Conservation (phyloP, 805 yeast species). For the Suhomyces kilbournensis region DNA sequence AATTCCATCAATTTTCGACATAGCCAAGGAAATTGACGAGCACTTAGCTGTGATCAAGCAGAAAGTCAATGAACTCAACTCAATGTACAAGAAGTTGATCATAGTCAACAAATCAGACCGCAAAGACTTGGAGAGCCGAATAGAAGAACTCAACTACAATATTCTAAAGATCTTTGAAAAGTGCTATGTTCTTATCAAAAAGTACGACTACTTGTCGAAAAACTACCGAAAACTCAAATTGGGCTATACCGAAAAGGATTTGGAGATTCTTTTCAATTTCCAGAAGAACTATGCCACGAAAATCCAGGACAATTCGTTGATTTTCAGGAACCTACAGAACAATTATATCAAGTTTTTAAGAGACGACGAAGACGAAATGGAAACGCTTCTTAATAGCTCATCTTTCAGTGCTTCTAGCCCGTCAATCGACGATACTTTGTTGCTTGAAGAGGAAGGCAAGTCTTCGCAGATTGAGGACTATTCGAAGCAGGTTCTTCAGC, state of each 20-base stretch:
- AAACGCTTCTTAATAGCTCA: constrained; percentile 12
- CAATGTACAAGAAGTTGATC: constrained; percentile 74
- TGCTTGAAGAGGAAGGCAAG: constrained; percentile 20
- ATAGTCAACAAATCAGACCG: constrained; percentile 88
- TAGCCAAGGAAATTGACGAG: constrained; percentile 68
- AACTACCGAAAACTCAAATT: constrained; percentile 42
- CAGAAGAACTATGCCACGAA: constrained; percentile 81
- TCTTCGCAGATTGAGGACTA: constrained; percentile 47
- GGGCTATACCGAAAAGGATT: constrained; percentile 45
- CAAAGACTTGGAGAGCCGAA: constrained; percentile 66
- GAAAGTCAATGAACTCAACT: constrained; percentile 59
- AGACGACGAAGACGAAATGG: constrained; percentile 67
- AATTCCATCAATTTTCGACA: constrained; percentile 78
- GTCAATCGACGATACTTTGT: constrained; percentile 3
- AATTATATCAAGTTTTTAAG: constrained; percentile 80
- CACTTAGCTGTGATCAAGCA: constrained; percentile 50
- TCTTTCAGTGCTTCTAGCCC: constrained; percentile 2
- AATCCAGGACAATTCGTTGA: constrained; percentile 74
- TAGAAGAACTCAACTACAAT: constrained; percentile 71
- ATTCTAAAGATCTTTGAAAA: constrained; percentile 76
- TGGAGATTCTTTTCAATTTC: constrained; percentile 71
- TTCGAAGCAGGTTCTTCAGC: constrained; percentile 51
- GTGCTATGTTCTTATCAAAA: constrained; percentile 74
- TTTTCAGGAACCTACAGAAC: constrained; percentile 83
- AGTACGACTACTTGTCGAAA: constrained; percentile 45